Evolutionary conservation across 164 flowering plant species (phyloP), one percentile per base, ranked within the genome.

Genomic region (Dillenia suffruticosa): DNA sequence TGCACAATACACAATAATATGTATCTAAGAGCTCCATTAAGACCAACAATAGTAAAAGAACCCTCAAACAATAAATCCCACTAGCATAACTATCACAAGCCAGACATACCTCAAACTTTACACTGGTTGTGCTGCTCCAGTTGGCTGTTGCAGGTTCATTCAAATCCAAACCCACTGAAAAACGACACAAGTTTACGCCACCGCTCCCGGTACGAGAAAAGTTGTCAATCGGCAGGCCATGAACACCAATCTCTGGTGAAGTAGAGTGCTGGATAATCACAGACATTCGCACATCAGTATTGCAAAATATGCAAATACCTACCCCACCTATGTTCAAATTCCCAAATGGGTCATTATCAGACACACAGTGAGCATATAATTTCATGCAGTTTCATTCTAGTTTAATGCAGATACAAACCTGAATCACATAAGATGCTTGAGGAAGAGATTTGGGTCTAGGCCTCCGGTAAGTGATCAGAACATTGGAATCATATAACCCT

Each of bases 121-220:
- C 72, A 70, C 93, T 88, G 49, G 93, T 87, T 54, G 85, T 84
- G 82, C 86, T 90, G 77, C 89, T 84, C 96, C 93, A 92, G 48
- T 81, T 74, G 46, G 90, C 78, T 65, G 83, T 81, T 62, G 92
- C 85, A 63, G 92, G 96, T 65, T 92, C 98, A 63, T 77, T 87
- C 65, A 86, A 73, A 75, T 90, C 95, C 64, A 92, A 50, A 8
- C 93, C 96, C 44, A 78, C 86, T 48, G 93, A 88, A 17, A 85
- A 76, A 46, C 84, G 83, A 70, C 84, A 75, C 58, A 92, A 74
- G 74, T 90, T 92, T 70, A 92, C 96, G 68, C 92, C 95, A 24
- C 93, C 92, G 72, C 86, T 81, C 44, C 81, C 86, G 46, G 93
- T 76, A 56, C 86, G 92, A 22, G 96, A 88, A 79, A 84, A 88